Percentiles rank a stretch among this genome's conserved stretches.
These are phyloP conservation scores for Puccinia hordei DNA, from an alignment of 1,284 basidiomycete genomes.

Conservation along the genomic window DNA sequence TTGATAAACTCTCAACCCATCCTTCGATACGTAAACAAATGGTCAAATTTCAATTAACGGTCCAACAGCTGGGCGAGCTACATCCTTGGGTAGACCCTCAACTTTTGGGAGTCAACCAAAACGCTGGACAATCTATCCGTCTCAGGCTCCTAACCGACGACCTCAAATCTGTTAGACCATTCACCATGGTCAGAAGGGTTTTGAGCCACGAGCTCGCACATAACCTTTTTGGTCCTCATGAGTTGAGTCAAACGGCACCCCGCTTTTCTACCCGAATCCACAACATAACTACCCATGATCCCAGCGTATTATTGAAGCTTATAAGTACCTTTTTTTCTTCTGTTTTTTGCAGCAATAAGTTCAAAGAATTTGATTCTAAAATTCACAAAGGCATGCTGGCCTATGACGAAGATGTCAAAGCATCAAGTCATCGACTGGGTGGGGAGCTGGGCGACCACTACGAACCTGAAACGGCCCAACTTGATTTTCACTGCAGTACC, in stretches of 20 bases:
- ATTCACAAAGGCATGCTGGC: constrained; percentile 36
- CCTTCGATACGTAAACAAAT: constrained; percentile 28
- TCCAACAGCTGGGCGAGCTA: constrained; percentile 22
- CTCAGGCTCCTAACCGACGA: constrained; percentile 36
- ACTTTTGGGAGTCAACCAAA: constrained; percentile 31
- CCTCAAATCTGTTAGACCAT: constrained; percentile 25
- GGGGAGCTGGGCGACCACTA: constrained; percentile 42
- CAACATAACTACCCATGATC: not conserved
- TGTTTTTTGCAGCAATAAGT: constrained; percentile 7
- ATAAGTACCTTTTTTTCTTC: not conserved
- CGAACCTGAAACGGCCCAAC: constrained; percentile 12
- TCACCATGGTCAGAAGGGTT: constrained; percentile 34
- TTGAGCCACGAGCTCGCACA: constrained; percentile 42
- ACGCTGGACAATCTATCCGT: constrained; percentile 27
- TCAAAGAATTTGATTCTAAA: constrained; percentile 33
- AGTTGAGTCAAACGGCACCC: not conserved
- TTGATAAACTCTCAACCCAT: constrained; percentile 12
- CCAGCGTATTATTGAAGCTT: not conserved
- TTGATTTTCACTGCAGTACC: constrained; percentile 30
- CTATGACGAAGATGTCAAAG: constrained; percentile 14
- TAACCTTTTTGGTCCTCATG: constrained; percentile 34
- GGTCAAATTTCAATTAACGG: constrained; percentile 17
- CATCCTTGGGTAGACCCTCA: constrained; percentile 26
- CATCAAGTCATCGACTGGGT: constrained; percentile 32
- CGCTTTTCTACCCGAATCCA: not conserved